Evolutionary conservation across 192 early-diverging fungal genomes (phyloP).

Genomic region (Rhizoclosmatium sp.): DNA sequence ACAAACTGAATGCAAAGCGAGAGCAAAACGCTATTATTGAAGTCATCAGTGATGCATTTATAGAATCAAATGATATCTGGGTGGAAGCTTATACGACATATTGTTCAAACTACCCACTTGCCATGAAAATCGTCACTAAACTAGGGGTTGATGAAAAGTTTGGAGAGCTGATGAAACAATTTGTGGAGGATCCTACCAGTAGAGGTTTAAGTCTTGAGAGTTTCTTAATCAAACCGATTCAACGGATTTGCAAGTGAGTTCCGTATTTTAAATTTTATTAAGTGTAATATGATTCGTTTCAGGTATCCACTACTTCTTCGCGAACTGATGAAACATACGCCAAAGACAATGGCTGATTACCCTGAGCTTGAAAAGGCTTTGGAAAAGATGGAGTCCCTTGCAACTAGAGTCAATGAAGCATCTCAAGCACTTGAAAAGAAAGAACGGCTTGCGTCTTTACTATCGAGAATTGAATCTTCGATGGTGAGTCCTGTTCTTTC

Average conservation of each 20-base stretch:
- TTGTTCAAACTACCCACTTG: slow-evolving; percentile 60
- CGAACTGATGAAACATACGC: slow-evolving; percentile 60
- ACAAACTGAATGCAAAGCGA: slow-evolving; percentile 45
- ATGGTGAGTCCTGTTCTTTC: slow-evolving; percentile 30
- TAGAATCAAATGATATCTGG: slow-evolving; percentile 32
- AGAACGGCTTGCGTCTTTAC: slow-evolving; percentile 50
- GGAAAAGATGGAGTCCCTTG: slow-evolving; percentile 63
- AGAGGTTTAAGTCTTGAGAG: slow-evolving; percentile 65
- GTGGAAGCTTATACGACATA: slow-evolving; percentile 58
- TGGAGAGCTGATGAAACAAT: slow-evolving; percentile 51
- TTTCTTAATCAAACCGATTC: slow-evolving; percentile 68
- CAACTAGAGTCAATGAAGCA: slow-evolving; percentile 62
- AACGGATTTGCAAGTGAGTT: slow-evolving; percentile 66
- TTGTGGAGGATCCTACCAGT: slow-evolving; percentile 49
- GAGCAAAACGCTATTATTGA: slow-evolving; percentile 55
- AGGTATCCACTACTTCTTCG: slow-evolving; percentile 55
- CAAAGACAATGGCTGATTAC: slow-evolving; percentile 57
- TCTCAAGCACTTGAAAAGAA: slow-evolving; percentile 58
- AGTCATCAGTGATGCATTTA: slow-evolving; percentile 40
- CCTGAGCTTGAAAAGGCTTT: slow-evolving; percentile 50
- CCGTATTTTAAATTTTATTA: not conserved
- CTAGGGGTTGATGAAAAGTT: slow-evolving; percentile 43
- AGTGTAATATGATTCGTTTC: not conserved
- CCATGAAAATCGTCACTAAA: slow-evolving; percentile 59
- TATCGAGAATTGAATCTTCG: slow-evolving; percentile 53